Conservation (phyloP, 2,329 filamentous ascomycete species). For the Mycosphaerella sp. region DNA sequence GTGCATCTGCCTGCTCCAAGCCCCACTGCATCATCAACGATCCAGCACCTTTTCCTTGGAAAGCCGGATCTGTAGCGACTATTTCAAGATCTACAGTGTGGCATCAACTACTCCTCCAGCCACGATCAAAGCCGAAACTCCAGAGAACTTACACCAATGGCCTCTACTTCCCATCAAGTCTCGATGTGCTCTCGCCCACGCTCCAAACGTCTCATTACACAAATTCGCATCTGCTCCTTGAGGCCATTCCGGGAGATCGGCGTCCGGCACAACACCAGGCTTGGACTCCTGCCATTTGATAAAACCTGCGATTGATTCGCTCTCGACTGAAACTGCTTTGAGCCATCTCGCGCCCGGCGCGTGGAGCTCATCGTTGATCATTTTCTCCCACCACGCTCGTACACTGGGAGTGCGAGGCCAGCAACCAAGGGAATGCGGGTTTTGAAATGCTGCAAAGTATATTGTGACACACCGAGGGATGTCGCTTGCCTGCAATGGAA, state of each 20-base stretch:
- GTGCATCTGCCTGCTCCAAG: slow-evolving; percentile 34
- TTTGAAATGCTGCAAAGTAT: slow-evolving; percentile 29
- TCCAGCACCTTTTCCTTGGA: slow-evolving; percentile 37
- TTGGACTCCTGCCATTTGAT: slow-evolving; percentile 26
- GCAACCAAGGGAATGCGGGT: slow-evolving; percentile 26
- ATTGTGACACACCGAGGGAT: slow-evolving; percentile 20
- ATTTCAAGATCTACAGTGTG: slow-evolving; percentile 27
- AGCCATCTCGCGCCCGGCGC: slow-evolving; percentile 24
- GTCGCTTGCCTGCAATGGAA: slow-evolving; percentile 19
- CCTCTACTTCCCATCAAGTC: slow-evolving; percentile 25
- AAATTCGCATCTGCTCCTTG: slow-evolving; percentile 22
- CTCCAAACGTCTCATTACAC: slow-evolving; percentile 27
- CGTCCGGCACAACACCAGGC: slow-evolving; percentile 17
- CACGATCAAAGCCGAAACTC: background rate
- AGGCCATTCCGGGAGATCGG: slow-evolving; percentile 24
- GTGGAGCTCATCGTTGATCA: slow-evolving; percentile 21
- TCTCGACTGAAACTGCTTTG: slow-evolving; percentile 20
- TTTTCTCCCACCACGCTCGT: slow-evolving; percentile 24
- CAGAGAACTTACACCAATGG: slow-evolving; percentile 27
- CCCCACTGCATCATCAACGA: slow-evolving; percentile 36
- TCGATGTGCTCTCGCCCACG: slow-evolving; percentile 22
- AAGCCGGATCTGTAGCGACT: slow-evolving; percentile 33
- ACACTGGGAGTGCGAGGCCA: slow-evolving; percentile 25
- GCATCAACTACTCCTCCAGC: background rate
- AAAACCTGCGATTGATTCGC: slow-evolving; percentile 20